Base-by-base conservation (phyloP, 345 rosid genomes). In the Mallotus nudiflorus region DNA sequence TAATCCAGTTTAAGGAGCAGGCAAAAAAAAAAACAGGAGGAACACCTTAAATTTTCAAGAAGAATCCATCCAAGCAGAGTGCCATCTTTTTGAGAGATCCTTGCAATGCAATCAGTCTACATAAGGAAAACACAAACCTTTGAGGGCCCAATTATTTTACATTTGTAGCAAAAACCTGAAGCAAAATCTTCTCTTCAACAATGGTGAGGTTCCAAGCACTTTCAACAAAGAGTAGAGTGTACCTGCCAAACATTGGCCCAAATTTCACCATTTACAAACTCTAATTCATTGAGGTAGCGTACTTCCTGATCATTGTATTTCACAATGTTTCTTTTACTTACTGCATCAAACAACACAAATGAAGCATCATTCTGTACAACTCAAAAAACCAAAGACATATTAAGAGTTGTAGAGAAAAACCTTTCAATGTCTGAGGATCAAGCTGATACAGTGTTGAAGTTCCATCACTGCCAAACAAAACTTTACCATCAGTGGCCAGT, bases 221-320 rank as follows among this genome's bases (percentile, higher is more conserved):
- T 54, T 25, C 37, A 33, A 44, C 9, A 40, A 25, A 51, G 35
- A 75, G 48, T 39, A 48, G 58, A 79, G 37, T 67, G 49, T 84
- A 96, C 99, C 98, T 77, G 85, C 90, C 89, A 96, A 67, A 96
- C 81, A 65, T 96, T 96, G 8, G 97, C 97, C 99, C 99, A 96
- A 42, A 96, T 81, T 87, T 96, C 99, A 16, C 91, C 88, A 73
- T 96, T 78, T 67, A 96, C 72, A 77, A 82, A 92, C 84, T 96
- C 99, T 51, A 92, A 86, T 73, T 92, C 99, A 74, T 96, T 92
- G 57, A 96, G 92, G 81, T 74, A 75, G 63, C 74, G 86, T 15
- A 96, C 91, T 65, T 88, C 84, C 66, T 57, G 77, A 45, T 84
- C 88, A 70, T 80, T 67, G 75, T 85, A 92, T 78, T 71, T 85